phyloP scores from a whole-genome alignment of 148 eudicot species.

The Mesembryanthemum crystallinum region DNA sequence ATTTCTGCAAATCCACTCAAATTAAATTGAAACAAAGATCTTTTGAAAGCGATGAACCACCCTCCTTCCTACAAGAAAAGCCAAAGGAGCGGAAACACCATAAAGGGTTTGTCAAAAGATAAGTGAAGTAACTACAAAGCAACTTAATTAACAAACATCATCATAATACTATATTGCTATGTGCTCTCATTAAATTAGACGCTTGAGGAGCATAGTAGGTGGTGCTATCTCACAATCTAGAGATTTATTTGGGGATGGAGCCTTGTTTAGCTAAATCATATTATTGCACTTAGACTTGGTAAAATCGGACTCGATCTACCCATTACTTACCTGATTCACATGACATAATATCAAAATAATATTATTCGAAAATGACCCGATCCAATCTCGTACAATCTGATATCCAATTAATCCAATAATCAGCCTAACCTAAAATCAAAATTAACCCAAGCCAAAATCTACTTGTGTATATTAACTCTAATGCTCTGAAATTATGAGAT shows the following conservation, averaged over 20 bases:
- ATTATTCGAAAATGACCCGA: too few relatives aligned
- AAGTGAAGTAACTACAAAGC: slow-evolving; percentile 29
- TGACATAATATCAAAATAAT: too few relatives aligned
- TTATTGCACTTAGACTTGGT: too few relatives aligned
- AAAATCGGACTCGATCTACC: too few relatives aligned
- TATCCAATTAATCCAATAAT: too few relatives aligned
- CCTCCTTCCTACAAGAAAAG: not conserved
- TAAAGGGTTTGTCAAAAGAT: not conserved
- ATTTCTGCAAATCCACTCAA: not conserved
- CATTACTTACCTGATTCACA: too few relatives aligned
- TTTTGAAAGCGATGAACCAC: slow-evolving; percentile 23
- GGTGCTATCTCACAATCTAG: slow-evolving; percentile 19
- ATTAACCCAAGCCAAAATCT: too few relatives aligned
- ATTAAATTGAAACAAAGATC: not conserved
- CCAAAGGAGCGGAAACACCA: not conserved
- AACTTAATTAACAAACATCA: slow-evolving; percentile 23
- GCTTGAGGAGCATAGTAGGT: slow-evolving; percentile 16
- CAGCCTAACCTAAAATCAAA: too few relatives aligned
- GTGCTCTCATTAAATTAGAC: slow-evolving; percentile 10
- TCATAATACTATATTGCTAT: not conserved
- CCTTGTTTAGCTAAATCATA: too few relatives aligned
- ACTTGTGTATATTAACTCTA: too few relatives aligned
- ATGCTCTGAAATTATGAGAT: too few relatives aligned
- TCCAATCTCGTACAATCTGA: too few relatives aligned
- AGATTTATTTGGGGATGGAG: not conserved